Conservation (phyloP, 2,329 filamentous ascomycete genomes). For the Cryphonectria naterciae region DNA sequence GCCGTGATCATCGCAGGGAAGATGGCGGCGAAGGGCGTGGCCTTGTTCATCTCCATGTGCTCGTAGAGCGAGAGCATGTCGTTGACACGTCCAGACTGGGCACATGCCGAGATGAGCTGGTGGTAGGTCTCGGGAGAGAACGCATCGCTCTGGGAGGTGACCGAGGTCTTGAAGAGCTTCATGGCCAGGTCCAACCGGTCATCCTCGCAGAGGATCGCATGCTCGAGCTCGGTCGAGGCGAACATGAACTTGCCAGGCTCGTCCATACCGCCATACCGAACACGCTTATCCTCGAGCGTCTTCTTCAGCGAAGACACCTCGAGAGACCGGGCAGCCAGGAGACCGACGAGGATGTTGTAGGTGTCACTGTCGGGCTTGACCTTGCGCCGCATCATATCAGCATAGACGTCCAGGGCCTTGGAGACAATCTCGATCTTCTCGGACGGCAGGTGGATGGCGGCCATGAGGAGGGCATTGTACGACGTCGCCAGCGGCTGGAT, state of each 20-base stretch:
- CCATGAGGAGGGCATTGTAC: constrained; percentile 89
- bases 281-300: constrained; percentile 77
- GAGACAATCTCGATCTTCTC: constrained; percentile 83
- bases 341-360: constrained; percentile 83
- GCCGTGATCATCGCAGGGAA: constrained; percentile 96
- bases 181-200: constrained; percentile 84
- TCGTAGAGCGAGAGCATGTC: constrained; percentile 92
- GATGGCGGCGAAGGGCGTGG: constrained; percentile 76
- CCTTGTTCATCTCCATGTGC: constrained; percentile 82
- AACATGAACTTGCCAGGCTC: constrained; percentile 86
- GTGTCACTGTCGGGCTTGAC: constrained; percentile 82
- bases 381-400: constrained; percentile 89
- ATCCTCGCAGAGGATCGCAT: constrained; percentile 84
- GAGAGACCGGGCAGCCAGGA: constrained; percentile 79
- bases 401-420: constrained; percentile 92
- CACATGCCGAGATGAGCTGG: constrained; percentile 84
- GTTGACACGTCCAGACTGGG: constrained; percentile 75
- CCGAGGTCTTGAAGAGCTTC: constrained; percentile 81
- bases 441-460: constrained; percentile 79
- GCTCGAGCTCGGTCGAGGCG: constrained; percentile 83
- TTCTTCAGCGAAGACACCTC: constrained; percentile 76
- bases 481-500: constrained; percentile 79
- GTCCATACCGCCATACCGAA: constrained; percentile 83
- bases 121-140: constrained; percentile 86
- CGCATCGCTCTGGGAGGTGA: constrained; percentile 61